Percentiles rank a stretch among this genome's conserved stretches.
Conservation (phyloP, 257 asterid species). For the Solanum peruvianum region DNA sequence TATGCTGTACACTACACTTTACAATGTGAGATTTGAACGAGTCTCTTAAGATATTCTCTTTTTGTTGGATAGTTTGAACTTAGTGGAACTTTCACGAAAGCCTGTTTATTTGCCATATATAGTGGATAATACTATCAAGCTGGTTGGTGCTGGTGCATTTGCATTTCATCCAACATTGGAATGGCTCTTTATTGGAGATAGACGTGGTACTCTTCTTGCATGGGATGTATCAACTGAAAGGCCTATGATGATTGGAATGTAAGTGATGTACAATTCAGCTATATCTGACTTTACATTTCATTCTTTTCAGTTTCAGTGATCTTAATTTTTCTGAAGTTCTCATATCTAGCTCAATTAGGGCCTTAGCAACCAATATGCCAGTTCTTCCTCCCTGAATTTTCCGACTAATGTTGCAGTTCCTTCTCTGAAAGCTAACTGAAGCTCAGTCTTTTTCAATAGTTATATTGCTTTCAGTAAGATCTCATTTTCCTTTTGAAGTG, state of each 20-base stretch:
- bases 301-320: neutral
- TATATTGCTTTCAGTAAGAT: neutral
- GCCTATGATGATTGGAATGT: slow-evolving; percentile 99
- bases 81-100: neutral
- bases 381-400: neutral
- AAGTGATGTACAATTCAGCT: slow-evolving; percentile 21
- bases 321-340: neutral
- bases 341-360: slow-evolving; percentile 5
- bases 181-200: slow-evolving; percentile 97
- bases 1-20: slow-evolving; percentile 93
- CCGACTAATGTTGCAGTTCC: neutral
- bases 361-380: neutral
- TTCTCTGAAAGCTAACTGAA: neutral
- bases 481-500: neutral
- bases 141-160: slow-evolving; percentile 97
- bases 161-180: slow-evolving; percentile 95
- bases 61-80: neutral
- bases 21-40: slow-evolving; percentile 58
- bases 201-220: slow-evolving; percentile 96
- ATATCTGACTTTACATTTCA: neutral
- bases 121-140: slow-evolving; percentile 97
- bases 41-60: neutral
- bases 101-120: slow-evolving; percentile 9
- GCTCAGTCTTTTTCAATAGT: neutral
- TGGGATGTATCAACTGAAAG: slow-evolving; percentile 99